Evolutionary conservation across 2,329 filamentous ascomycete genomes (phyloP).

Genomic region (Cercospora zeina): DNA sequence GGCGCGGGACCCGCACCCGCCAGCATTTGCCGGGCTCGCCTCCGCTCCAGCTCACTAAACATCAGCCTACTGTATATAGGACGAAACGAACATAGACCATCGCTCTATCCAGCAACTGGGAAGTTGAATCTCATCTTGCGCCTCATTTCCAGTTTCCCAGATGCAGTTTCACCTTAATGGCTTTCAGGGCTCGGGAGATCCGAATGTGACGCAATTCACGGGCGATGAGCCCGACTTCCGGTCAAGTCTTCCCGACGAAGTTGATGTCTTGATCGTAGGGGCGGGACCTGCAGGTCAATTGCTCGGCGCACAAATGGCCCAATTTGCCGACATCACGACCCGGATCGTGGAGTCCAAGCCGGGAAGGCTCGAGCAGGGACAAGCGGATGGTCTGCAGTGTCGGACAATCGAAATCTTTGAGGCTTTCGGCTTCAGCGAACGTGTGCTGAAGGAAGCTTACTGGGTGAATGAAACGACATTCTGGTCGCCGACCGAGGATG

Average conservation of each 20-base stretch:
- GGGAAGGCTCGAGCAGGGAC: constrained; percentile 40
- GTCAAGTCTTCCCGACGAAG: constrained; percentile 39
- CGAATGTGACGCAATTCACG: constrained; percentile 35
- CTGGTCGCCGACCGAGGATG: constrained; percentile 62
- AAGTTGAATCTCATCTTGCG: background rate
- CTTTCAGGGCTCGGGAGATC: constrained; percentile 39
- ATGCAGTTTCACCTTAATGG: constrained; percentile 43
- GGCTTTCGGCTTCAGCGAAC: constrained; percentile 66
- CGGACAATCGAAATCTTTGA: constrained; percentile 73
- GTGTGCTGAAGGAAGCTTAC: constrained; percentile 65
- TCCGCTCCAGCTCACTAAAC: background rate
- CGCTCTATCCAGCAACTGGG: background rate
- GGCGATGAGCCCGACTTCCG: constrained; percentile 37
- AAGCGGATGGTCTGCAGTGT: constrained; percentile 61
- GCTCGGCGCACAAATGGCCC: constrained; percentile 53
- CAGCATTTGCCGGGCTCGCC: background rate
- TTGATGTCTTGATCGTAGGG: constrained; percentile 54
- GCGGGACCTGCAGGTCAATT: constrained; percentile 53
- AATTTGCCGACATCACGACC: constrained; percentile 50
- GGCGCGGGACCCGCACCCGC: background rate
- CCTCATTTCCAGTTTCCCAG: background rate
- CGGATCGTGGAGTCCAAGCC: constrained; percentile 48
- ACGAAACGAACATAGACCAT: background rate
- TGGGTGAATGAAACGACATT: constrained; percentile 64
- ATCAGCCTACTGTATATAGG: background rate